phyloP scores from a whole-genome alignment of 2,329 filamentous ascomycete genomes.

The Apiospora kogelbergensis region DNA sequence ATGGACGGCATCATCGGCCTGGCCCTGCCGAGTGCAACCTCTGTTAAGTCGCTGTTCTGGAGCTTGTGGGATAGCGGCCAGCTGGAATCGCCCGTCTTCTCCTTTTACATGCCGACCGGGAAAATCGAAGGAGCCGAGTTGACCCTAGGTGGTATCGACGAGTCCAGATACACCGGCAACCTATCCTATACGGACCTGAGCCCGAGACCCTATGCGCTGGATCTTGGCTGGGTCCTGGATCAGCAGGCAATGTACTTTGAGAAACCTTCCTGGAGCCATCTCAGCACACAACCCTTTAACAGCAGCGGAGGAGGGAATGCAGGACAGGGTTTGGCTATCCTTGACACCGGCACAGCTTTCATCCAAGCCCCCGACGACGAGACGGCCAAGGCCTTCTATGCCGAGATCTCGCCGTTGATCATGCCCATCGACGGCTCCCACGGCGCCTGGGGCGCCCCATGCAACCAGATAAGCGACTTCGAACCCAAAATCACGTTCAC shows the following conservation, averaged over 20 bases:
- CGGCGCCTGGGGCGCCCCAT: conserved; percentile 35
- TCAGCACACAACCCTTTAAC: conserved; percentile 23
- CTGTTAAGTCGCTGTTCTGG: conserved; percentile 27
- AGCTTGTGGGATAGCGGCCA: conserved; percentile 26
- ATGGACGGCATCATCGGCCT: conserved; percentile 36
- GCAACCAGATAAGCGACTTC: conserved; percentile 27
- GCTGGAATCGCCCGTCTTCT: conserved; percentile 27
- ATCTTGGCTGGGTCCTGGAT: conserved; percentile 26
- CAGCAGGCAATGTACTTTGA: conserved; percentile 20
- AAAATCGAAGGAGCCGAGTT: conserved; percentile 25
- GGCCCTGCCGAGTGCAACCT: conserved; percentile 8
- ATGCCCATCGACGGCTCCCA: conserved; percentile 25
- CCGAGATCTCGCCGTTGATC: conserved; percentile 30
- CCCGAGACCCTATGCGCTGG: conserved; percentile 11
- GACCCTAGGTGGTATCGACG: conserved; percentile 34
- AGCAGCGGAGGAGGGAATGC: conserved; percentile 20
- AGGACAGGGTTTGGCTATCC: too few species aligned
- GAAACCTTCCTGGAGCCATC: conserved; percentile 17
- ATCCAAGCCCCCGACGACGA: too few species aligned
- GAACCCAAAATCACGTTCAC: conserved; percentile 31
- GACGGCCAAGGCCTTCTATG: conserved; percentile 24
- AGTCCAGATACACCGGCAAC: conserved; percentile 27
- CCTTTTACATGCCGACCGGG: conserved; percentile 27
- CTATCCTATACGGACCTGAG: conserved; percentile 27
- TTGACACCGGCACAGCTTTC: conserved; percentile 25